Percentiles rank a stretch among this genome's conserved stretches.
Evolutionary conservation across 225 moss, liverwort and hornwort species (phyloP).

Genomic region (Takakia lepidozioides): DNA sequence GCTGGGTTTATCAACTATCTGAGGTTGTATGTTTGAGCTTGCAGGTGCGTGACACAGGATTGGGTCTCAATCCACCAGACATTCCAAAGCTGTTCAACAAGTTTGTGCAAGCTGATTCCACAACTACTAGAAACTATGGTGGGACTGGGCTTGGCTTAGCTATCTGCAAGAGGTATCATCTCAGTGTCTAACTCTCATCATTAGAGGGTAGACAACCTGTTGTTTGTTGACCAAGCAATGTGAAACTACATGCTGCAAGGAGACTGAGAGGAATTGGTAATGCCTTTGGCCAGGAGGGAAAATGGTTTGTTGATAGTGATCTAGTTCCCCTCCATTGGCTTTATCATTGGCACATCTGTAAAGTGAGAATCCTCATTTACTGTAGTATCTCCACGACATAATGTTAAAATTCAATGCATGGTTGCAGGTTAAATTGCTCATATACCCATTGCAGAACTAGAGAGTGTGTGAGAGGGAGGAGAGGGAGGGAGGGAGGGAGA

Average conservation of each 20-base stretch:
- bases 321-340: not conserved
- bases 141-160: slow-evolving; percentile 68
- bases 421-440: not conserved
- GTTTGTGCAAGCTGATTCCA: slow-evolving; percentile 52
- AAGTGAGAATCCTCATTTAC: too few relatives aligned
- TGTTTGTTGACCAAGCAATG: too few relatives aligned
- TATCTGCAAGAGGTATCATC: slow-evolving; percentile 52
- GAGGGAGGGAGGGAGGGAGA: too few relatives aligned
- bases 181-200: not conserved
- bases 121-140: slow-evolving; percentile 58
- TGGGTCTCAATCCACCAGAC: slow-evolving; percentile 44
- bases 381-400: not conserved
- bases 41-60: slow-evolving; percentile 58
- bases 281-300: slow-evolving; percentile 8
- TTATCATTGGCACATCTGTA: too few relatives aligned
- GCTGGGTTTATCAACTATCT: too few relatives aligned
- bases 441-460: too few relatives aligned
- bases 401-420: not conserved
- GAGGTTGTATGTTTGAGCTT: slow-evolving; percentile 3
- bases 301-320: not conserved
- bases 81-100: slow-evolving; percentile 52
- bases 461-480: too few relatives aligned
- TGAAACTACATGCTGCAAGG: too few relatives aligned
- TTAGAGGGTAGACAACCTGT: too few relatives aligned
- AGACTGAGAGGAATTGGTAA: slow-evolving; percentile 3